Evolutionary conservation across 768 basidiomycete genomes (phyloP).

Genomic region (Kwoniella bestiolae): DNA sequence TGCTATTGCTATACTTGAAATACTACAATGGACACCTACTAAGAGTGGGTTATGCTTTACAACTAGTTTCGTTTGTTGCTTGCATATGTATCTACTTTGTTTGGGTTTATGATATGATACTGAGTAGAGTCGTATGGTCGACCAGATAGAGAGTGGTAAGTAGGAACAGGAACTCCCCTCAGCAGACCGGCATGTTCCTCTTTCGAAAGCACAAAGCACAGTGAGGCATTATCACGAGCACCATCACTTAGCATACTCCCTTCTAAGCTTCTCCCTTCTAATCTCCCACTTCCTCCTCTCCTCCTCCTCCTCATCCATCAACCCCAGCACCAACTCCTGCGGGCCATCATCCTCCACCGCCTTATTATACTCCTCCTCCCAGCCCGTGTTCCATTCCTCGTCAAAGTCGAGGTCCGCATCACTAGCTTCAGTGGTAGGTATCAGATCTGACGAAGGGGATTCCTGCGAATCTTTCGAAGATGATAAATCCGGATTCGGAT

Average conservation of each 20-base stretch:
- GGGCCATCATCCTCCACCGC: slow-evolving; percentile 55
- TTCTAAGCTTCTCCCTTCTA: slow-evolving; percentile 8
- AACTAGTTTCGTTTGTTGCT: too few species aligned
- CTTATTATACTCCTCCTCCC: slow-evolving; percentile 51
- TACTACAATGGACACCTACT: too few species aligned
- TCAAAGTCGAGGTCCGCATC: slow-evolving; percentile 13
- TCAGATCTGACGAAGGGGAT: slow-evolving; percentile 23
- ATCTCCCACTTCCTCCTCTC: slow-evolving; percentile 39
- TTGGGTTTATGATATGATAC: too few species aligned
- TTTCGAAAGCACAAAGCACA: too few species aligned
- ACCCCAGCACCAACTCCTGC: slow-evolving; percentile 54
- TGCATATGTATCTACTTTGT: too few species aligned
- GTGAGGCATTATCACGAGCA: too few species aligned
- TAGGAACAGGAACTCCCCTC: too few species aligned
- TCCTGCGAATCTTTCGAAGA: slow-evolving; percentile 27
- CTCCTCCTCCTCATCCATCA: slow-evolving; percentile 56
- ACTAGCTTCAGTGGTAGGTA: slow-evolving; percentile 28
- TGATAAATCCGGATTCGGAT: slow-evolving; percentile 33
- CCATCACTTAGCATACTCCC: slow-evolving; percentile 10
- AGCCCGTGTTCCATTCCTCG: slow-evolving; percentile 41
- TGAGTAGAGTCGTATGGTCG: too few species aligned
- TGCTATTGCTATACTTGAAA: too few species aligned
- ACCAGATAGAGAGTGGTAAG: too few species aligned
- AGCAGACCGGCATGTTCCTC: too few species aligned
- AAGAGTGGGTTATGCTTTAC: too few species aligned